Percentiles rank a stretch among this genome's conserved stretches.
phyloP scores from a whole-genome alignment of 768 basidiomycete genomes.

The Boletales sp. region DNA sequence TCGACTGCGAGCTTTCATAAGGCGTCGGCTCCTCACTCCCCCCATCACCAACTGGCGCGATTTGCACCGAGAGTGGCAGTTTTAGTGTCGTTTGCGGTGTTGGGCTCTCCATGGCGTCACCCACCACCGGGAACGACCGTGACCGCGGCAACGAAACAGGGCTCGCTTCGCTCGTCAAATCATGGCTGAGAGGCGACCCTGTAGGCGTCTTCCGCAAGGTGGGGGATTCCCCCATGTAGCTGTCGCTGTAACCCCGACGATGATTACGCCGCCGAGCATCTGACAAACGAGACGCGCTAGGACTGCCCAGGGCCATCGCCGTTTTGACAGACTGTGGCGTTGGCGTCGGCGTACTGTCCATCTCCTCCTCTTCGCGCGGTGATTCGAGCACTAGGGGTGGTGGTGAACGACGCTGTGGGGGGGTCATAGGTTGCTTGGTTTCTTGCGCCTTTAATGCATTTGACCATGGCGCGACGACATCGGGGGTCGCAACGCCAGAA shows the following conservation, averaged over 20 bases:
- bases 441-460: constrained; percentile 1
- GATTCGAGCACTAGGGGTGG: constrained; percentile 22
- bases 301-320: constrained; percentile 3
- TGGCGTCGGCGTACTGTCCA: constrained; percentile 6
- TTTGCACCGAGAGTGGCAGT: constrained; percentile 12
- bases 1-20: constrained; percentile 40
- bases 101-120: constrained; percentile 8
- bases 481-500: constrained; percentile 36
- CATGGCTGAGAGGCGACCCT: constrained; percentile 38
- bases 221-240: constrained; percentile 27
- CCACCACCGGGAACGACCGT: constrained; percentile 35
- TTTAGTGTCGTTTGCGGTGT: constrained; percentile 4
- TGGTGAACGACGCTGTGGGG: not conserved
- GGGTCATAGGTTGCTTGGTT: not conserved
- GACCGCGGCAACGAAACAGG: constrained; percentile 26
- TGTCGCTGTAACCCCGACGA: constrained; percentile 55
- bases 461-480: constrained; percentile 41
- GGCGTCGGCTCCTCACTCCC: constrained; percentile 44
- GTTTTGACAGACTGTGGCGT: constrained; percentile 11
- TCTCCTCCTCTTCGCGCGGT: constrained; percentile 11
- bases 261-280: constrained; percentile 43
- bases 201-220: constrained; percentile 46
- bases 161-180: constrained; percentile 18
- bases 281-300: constrained; percentile 6
- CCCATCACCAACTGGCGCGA: constrained; percentile 9